Evolutionary conservation across 1,284 basidiomycete species (phyloP), one percentile per base, ranked within the genome.

Genomic region (Meripilus lineatus): DNA sequence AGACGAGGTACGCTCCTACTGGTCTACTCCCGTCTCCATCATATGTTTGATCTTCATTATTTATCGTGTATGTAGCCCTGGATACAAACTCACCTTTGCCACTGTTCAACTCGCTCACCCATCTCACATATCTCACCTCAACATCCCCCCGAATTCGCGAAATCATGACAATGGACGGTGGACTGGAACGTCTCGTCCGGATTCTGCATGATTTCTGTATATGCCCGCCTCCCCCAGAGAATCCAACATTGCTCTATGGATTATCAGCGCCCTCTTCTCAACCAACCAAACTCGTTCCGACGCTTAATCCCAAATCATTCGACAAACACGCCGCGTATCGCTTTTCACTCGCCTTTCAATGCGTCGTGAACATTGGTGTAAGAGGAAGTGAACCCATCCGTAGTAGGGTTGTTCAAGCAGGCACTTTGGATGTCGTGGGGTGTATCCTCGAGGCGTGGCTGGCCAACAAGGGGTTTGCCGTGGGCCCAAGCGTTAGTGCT

Each of bases 141-240:
- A 98, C 95, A 5, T 97, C 93, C 0, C 94, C 95, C 3, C 83
- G 94, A 49, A 98, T 99, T 68, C 84, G 95, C 41, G 96, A 99
- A 68, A 97, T 97, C 60, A 89, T 99, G 75, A 95, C 93, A 34
- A 84, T 90, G 73, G 95, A 99, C 64, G 95, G 95, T 47, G 95
- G 96, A 2, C 81, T 99, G 32, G 95, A 99, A 63, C 84, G 94
- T 20, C 83, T 99, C 30, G 89, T 99, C 25, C 84, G 89, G 47
- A 93, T 99, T 52, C 72, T 93, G n/a, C 84, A 87, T 58, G 85
- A 93, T 52, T 91, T 91, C 53, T 90, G 84, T 64, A 65, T 87
- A 28, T 81, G 74, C 46, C 87, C 87, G 1, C 84, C 84, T 3
- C 80, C 81, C 0, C 84, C 84, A 24, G 84, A 86, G 56, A 85